Base-by-base conservation (phyloP, 1,284 basidiomycete genomes). In the Cryptococcus sp. region DNA sequence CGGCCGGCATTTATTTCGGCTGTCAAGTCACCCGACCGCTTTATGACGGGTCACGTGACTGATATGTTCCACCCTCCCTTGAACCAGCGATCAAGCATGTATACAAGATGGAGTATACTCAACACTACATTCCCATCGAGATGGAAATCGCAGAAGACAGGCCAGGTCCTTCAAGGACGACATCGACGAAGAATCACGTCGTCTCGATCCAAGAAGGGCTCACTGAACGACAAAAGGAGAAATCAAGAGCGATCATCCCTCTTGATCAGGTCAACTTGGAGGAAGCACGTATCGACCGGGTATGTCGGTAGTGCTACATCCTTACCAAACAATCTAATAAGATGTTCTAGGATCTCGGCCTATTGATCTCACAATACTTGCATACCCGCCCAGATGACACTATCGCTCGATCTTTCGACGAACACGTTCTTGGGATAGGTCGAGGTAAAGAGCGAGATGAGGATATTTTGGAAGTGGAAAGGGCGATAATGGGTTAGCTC, bases 311-410 rank as follows among this genome's bases (percentile, higher is more conserved):
- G 30, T 35, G 35, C n/a, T 13, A n/a, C 23, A 35, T 5, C 36
- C 5, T 33, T 36, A 50, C 8, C 41, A 43, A 36, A 42, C 44
- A 53, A 48, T 50, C 53, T 45, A 50, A 51, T 30, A 56, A n/a
- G 11, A 8, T 8, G 44, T 8, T 46, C 8, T 46, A 75, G 70
- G 75, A 76, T 49, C 72, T 76, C 34, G 66, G 69, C 15, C 61
- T 72, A 13, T 62, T 77, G 41, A 77, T 80, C 49, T 65, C 71
- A 15, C 76, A 80, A 56, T 80, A 78, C 63, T 73, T 80, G 6
- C 70, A 72, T 30, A 71, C 76, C 15, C 63, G 74, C 41, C 70
- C 75, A 0, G 71, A 77, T 53, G 66, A 73, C 2, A 64, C 70
- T 1, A 71, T 78, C 3, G 67, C 76, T 0, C 64, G 74, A 46